Evolutionary conservation across 1,139 yeast genomes (phyloP), one percentile per base, ranked within the genome.

Genomic region (Yamadazyma buinensis): DNA sequence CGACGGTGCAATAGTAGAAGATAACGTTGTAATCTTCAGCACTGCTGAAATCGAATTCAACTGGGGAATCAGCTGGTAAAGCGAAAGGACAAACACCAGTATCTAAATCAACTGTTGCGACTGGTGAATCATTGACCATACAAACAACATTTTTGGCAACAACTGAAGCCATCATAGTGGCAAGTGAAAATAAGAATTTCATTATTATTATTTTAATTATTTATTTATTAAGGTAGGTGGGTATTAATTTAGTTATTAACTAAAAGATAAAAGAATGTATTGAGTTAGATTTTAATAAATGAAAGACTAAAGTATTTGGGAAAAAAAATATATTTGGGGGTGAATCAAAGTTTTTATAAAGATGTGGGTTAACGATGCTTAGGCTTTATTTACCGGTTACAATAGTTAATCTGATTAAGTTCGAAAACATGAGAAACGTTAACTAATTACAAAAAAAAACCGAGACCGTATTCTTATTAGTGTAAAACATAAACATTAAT

Each of bases 31-130:
- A 67, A 45, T 67, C 63, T 33, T 63, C 64, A 20, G 46, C 32
- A 28, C 61, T 48, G 21, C 23, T 43, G 51, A 47, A 65, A 18
- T 48, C 45, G 45, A 57, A 64, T 20, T 48, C 55, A 26, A 50
- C 58, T 19, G 66, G 63, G 38, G 48, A 52, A 17, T 36, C 21
- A 4, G 48, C 35, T 38, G 71, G 69, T 28, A 67, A 43, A 8
- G 55, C 35, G 59, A 65, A 66, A 28, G 65, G 60, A 55, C 74
- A 67, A 7, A 39, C 39, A 36, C 72, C 74, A 30, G 72, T 59
- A 36, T 57, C 70, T 41, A 59, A 59, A 52, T 65, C 72, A 33
- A 66, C 72, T 30, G 58, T 55, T 22, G 64, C 64, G 21, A 56
- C 59, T 26, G 51, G 43, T 23, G 35, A 47, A 40, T 65, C 67